Conservation (phyloP, 345 rosid genomes). For the Salix viminalis region DNA sequence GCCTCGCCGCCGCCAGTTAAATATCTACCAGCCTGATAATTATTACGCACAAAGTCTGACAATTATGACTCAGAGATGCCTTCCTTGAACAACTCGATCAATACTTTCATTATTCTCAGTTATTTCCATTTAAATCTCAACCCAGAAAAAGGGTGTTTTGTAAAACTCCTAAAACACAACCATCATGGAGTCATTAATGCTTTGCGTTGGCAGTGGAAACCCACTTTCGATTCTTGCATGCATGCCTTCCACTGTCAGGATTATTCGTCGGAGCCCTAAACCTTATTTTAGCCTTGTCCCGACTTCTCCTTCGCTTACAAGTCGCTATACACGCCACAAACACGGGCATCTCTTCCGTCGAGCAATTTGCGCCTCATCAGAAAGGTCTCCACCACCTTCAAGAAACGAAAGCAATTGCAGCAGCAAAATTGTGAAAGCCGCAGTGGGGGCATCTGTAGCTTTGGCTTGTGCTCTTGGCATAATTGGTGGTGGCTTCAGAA, state of each 20-base stretch:
- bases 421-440: conserved; percentile 6
- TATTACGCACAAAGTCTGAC: background rate
- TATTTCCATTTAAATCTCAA: background rate
- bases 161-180: conserved; percentile 5
- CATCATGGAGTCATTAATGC: conserved; percentile 36
- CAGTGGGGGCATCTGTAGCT: conserved; percentile 37
- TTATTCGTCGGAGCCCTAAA: conserved; percentile 10
- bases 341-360: conserved; percentile 7
- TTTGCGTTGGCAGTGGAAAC: conserved; percentile 26
- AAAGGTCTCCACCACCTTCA: conserved; percentile 16
- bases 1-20: no score
- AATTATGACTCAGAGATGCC: conserved; percentile 25
- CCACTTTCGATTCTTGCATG: conserved; percentile 7
- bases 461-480: conserved; percentile 51
- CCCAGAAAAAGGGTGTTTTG: background rate
- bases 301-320: conserved; percentile 6
- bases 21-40: no score
- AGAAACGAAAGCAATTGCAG: conserved; percentile 16
- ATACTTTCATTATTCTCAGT: background rate
- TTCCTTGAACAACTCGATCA: conserved; percentile 33
- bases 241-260: conserved; percentile 10
- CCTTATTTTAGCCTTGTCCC: conserved; percentile 13
- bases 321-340: conserved; percentile 1
- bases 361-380: conserved; percentile 7
- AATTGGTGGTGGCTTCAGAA: conserved; percentile 26